These are phyloP conservation scores for Trichoderma polysporum DNA, from an alignment of 2,329 filamentous ascomycete species.

Conservation along the genomic window DNA sequence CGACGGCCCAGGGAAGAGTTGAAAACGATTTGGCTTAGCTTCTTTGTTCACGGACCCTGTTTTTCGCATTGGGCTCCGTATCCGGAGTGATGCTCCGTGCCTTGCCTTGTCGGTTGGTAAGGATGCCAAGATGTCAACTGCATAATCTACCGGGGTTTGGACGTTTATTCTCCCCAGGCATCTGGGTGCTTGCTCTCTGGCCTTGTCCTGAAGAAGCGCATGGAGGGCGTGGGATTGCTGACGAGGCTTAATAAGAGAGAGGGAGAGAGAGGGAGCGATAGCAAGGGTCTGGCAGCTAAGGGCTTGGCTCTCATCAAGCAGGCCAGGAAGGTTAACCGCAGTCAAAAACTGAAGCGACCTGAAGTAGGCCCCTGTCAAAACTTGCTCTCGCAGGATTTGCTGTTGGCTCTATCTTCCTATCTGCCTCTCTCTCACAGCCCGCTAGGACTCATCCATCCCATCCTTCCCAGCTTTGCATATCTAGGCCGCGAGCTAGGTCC, in stretches of 20 bases:
- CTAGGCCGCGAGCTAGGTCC: not conserved
- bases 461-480: not conserved
- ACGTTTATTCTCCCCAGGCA: not conserved
- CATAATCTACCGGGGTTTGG: not conserved
- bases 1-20: not conserved
- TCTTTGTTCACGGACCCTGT: not conserved
- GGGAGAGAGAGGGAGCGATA: not conserved
- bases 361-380: not conserved
- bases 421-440: not conserved
- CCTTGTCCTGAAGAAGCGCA: not conserved
- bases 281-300: not conserved
- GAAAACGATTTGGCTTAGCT: too few species aligned
- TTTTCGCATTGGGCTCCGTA: conserved; percentile 4
- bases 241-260: not conserved
- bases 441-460: not conserved
- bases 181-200: not conserved
- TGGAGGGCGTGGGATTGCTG: not conserved
- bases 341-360: not conserved
- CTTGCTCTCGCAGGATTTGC: not conserved
- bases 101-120: not conserved
- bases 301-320: not conserved
- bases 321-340: not conserved
- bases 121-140: not conserved
- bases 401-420: not conserved
- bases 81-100: not conserved